These are phyloP conservation scores for Saccharum spontaneum DNA, from an alignment of 176 grass and related monocot genomes.

Conservation along the genomic window DNA sequence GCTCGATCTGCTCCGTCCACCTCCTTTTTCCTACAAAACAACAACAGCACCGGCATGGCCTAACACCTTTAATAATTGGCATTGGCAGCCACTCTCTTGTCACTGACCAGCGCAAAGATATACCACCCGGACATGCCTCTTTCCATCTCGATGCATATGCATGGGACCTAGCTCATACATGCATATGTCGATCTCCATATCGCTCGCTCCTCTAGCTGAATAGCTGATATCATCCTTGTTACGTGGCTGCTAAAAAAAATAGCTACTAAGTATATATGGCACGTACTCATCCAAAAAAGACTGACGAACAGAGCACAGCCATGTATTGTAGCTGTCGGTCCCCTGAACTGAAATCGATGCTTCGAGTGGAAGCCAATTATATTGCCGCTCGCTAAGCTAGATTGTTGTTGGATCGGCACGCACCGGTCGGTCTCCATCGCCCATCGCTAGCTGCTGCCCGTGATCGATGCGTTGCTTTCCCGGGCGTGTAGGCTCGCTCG, in stretches of 20 bases:
- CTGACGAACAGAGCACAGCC: not conserved
- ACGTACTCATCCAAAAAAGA: not conserved
- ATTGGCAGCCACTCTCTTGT: conserved; percentile 31
- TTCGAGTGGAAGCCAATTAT: not conserved
- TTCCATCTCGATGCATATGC: not conserved
- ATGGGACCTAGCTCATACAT: not conserved
- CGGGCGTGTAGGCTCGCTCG: not conserved
- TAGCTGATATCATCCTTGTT: not conserved
- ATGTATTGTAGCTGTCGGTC: conserved; percentile 17
- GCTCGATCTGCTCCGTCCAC: not conserved
- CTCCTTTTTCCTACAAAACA: not conserved
- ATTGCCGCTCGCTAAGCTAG: not conserved
- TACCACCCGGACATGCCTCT: not conserved
- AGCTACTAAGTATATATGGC: not conserved
- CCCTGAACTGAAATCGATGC: conserved; percentile 18
- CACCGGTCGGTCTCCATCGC: not conserved
- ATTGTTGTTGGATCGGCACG: not conserved
- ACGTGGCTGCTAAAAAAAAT: not conserved
- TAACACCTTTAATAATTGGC: conserved; percentile 51
- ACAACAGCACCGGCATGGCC: conserved; percentile 31
- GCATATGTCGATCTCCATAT: not conserved
- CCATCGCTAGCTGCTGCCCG: not conserved
- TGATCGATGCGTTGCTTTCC: conserved; percentile 36
- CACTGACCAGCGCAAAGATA: conserved; percentile 25
- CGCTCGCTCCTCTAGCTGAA: no score